A percentile compares a stretch with the other conserved stretches of the same genome.
Conservation (phyloP, 345 rosid genomes). For the Noccaea caerulescens region DNA sequence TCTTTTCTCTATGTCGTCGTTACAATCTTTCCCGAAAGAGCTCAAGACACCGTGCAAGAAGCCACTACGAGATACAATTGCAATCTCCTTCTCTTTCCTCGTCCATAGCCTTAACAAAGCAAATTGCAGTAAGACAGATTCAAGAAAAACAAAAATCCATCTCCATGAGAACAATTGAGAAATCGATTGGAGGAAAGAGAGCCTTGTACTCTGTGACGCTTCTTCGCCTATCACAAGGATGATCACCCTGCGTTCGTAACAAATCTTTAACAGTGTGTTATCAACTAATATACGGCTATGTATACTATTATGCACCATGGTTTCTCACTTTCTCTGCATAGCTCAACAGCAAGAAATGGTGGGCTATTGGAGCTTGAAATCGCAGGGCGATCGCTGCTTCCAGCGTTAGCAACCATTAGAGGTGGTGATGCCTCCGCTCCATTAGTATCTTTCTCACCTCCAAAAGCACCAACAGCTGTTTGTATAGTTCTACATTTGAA, state of each 20-base stretch:
- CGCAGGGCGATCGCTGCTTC: conserved; percentile 51
- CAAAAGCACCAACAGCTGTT: conserved; percentile 82
- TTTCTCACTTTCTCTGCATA: conserved; percentile 77
- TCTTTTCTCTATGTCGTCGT: conserved; percentile 56
- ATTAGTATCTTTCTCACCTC: conserved; percentile 52
- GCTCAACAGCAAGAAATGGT: conserved; percentile 66
- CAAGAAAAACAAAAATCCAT: neutral
- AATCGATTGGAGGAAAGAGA: conserved; percentile 85
- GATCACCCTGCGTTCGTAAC: conserved; percentile 58
- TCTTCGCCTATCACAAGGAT: conserved; percentile 87
- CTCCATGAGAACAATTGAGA: conserved; percentile 47
- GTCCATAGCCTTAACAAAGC: conserved; percentile 68
- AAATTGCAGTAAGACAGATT: neutral
- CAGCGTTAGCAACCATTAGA: conserved; percentile 62
- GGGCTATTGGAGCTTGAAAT: conserved; percentile 70
- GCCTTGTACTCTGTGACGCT: conserved; percentile 64
- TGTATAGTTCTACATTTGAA: conserved; percentile 62
- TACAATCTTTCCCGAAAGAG: conserved; percentile 62
- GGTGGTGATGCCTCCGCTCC: conserved; percentile 47
- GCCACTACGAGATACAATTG: conserved; percentile 76
- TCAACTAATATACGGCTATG: too few relatives aligned
- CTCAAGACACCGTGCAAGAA: conserved; percentile 64
- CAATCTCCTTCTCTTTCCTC: conserved; percentile 79
- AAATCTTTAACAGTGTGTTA: neutral
- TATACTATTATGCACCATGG: conserved; percentile 50